phyloP scores from a whole-genome alignment of 2,329 filamentous ascomycete species.

The Paraconiothyrium sp. region DNA sequence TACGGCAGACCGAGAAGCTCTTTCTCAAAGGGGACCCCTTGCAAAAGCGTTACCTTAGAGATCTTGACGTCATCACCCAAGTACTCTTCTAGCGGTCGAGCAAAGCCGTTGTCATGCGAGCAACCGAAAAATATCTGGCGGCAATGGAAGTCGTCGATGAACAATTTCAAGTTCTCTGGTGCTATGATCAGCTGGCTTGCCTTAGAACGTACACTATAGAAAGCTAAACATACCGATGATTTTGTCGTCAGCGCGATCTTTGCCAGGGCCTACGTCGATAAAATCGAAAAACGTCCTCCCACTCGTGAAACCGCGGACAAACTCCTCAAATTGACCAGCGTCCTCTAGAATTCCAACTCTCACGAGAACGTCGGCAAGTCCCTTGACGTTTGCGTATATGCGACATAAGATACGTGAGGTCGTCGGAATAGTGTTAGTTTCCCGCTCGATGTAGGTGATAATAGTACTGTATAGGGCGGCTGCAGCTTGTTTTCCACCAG shows the following conservation, averaged over 20 bases:
- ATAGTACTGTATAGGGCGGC: conserved; percentile 57
- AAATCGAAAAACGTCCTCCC: conserved; percentile 57
- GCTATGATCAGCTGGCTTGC: background rate
- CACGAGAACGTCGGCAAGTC: conserved; percentile 59
- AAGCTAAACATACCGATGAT: conserved; percentile 55
- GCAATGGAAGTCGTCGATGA: conserved; percentile 67
- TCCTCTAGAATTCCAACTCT: conserved; percentile 57
- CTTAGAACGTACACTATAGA: background rate
- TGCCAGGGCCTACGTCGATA: conserved; percentile 57
- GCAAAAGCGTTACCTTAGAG: conserved; percentile 64
- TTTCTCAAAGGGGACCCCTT: conserved; percentile 65
- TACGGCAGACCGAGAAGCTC: conserved; percentile 63
- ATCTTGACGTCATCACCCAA: conserved; percentile 53
- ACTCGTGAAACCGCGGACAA: conserved; percentile 65
- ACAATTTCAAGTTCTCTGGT: conserved; percentile 64
- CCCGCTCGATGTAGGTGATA: conserved; percentile 52
- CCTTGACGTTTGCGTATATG: conserved; percentile 64
- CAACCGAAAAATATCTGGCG: conserved; percentile 69
- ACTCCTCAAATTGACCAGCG: conserved; percentile 57
- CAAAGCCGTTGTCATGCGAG: conserved; percentile 66
- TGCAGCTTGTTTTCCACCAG: conserved; percentile 64
- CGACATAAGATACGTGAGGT: conserved; percentile 60
- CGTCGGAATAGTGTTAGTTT: conserved; percentile 50
- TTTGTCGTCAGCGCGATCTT: conserved; percentile 58
- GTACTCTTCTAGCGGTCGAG: conserved; percentile 61